Evolutionary conservation across 1,284 basidiomycete species (phyloP).

Genomic region (Ceratobasidium sp.): DNA sequence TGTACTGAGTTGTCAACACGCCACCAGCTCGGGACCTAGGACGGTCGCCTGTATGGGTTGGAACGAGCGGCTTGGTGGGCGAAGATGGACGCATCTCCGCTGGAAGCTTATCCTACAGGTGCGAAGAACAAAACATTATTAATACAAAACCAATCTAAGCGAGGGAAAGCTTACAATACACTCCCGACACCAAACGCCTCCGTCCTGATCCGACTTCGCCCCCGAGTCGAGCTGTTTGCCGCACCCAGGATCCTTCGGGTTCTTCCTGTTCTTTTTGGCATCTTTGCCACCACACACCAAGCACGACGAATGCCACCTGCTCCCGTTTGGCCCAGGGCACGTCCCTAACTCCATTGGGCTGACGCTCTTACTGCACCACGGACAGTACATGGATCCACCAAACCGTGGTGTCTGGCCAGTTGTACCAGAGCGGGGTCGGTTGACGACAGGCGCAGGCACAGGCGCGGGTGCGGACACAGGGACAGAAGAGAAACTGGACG

Average conservation of each 20-base stretch:
- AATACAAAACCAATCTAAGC: background rate
- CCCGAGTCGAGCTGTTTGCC: slow-evolving; percentile 85
- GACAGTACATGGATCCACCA: slow-evolving; percentile 63
- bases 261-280: slow-evolving; percentile 58
- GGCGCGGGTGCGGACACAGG: slow-evolving; percentile 72
- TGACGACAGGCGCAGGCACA: background rate
- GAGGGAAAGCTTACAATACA: slow-evolving; percentile 69
- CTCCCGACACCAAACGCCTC: slow-evolving; percentile 84
- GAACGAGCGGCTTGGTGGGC: slow-evolving; percentile 41
- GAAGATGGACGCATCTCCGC: slow-evolving; percentile 45
- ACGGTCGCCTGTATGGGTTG: slow-evolving; percentile 43
- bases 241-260: slow-evolving; percentile 76
- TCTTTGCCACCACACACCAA: slow-evolving; percentile 81
- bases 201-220: slow-evolving; percentile 73
- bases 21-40: slow-evolving; percentile 1
- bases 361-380: slow-evolving; percentile 78
- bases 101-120: slow-evolving; percentile 33
- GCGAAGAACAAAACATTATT: background rate
- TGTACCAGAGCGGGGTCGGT: slow-evolving; percentile 34
- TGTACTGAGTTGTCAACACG: slow-evolving; percentile 19
- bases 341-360: slow-evolving; percentile 86
- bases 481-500: slow-evolving; percentile 63
- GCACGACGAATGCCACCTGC: slow-evolving; percentile 81
- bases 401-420: slow-evolving; percentile 52
- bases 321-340: slow-evolving; percentile 82